Evolutionary conservation across 1,284 basidiomycete genomes (phyloP), one percentile per base, ranked within the genome.

Genomic region (Malassezia nana): DNA sequence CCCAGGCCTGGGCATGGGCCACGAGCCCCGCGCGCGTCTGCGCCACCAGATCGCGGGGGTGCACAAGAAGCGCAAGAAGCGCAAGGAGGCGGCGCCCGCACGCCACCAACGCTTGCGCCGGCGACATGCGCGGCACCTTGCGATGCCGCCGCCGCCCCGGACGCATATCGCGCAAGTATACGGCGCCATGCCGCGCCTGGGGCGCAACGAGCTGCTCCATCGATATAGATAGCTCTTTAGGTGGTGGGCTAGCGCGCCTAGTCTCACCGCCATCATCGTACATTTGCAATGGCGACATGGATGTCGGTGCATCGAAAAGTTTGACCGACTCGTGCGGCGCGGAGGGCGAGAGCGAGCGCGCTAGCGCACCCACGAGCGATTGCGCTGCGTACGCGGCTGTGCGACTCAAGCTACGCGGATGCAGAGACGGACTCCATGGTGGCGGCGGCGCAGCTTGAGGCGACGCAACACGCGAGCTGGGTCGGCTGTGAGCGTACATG

Each of bases 371-470:
- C 52, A 66, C 65, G 35, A 65, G 47, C 30, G 63, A 65, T 45
- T 67, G 65, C 2, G 65, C 65, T 2, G 65, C 62, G 20, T 58
- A 58, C 25, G 61, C 62, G 33, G 64, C 65, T 13, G 48, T 58
- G 16, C 63, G 51, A 15, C 65, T 58, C 26, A 67, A 43, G 24
- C 32, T 25, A n/a, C 48, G 53, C 2, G 48, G 15, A 18, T 26
- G 48, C 32, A 35, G 18, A 7, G 26, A 16, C 28, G 52, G 47
- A 28, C 53, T 55, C 42, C 51, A 41, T 13, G 51, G 31, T 4
- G 44, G 45, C 29, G 15, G 6, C 4, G 25, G 28, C 30, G 18
- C 28, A 31, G 31, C 35, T 13, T 31, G 20, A 1, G 43, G 43
- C n/a, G 43, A 31, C n/a, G 29, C n/a, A 16, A 26, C 29, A 29